A percentile compares a stretch with the other conserved stretches of the same genome.
Evolutionary conservation across 371 early-diverging fungal species (phyloP).

Genomic region (Choanephora cucurbitarum): DNA sequence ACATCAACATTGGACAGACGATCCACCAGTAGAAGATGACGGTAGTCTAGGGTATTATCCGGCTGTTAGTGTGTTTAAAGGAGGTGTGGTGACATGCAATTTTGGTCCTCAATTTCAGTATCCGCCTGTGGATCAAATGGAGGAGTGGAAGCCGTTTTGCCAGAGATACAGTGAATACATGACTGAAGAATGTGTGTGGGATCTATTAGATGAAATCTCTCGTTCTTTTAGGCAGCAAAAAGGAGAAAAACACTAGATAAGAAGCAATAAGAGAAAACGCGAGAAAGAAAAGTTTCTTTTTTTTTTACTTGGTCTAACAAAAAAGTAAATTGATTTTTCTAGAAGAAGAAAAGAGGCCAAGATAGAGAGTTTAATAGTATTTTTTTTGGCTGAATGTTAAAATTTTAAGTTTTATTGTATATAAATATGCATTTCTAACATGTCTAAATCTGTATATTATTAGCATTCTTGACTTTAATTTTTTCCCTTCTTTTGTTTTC

Average conservation of each 20-base stretch:
- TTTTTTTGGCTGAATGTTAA: too few species aligned
- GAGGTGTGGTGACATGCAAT: slow-evolving; percentile 67
- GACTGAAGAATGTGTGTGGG: slow-evolving; percentile 68
- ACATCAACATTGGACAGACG: slow-evolving; percentile 48
- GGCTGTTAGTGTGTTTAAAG: slow-evolving; percentile 64
- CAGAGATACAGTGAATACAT: slow-evolving; percentile 63
- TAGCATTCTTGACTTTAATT: too few species aligned
- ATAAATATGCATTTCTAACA: too few species aligned
- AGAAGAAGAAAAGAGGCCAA: too few species aligned
- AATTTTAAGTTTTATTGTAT: too few species aligned
- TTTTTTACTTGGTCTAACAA: too few species aligned
- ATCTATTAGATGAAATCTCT: slow-evolving; percentile 66
- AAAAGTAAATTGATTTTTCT: too few species aligned
- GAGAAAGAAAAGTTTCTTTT: too few species aligned
- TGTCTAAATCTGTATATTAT: too few species aligned
- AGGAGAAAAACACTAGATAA: too few species aligned
- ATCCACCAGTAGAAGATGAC: slow-evolving; percentile 63
- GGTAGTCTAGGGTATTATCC: slow-evolving; percentile 75
- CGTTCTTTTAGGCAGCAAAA: slow-evolving; percentile 25
- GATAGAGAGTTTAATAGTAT: too few species aligned
- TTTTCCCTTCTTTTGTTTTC: too few species aligned
- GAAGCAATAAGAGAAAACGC: slow-evolving; percentile 8
- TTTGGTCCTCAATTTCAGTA: slow-evolving; percentile 69
- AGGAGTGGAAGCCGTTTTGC: slow-evolving; percentile 64
- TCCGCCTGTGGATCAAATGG: slow-evolving; percentile 53